Evolutionary conservation across 805 yeast species (phyloP), one percentile per base, ranked within the genome.

Genomic region (Yamadazyma laniorum): DNA sequence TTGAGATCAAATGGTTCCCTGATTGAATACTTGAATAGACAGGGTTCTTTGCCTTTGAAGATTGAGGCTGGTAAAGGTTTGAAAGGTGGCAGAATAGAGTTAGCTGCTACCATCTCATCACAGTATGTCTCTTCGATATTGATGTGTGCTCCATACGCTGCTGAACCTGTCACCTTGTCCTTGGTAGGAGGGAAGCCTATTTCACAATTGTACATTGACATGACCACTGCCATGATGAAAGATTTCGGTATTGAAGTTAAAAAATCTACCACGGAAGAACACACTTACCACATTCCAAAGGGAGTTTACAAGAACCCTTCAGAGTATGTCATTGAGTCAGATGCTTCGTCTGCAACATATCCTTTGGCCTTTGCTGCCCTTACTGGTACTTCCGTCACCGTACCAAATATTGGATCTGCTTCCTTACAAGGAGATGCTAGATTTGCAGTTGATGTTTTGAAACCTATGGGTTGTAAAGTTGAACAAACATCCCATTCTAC

Each of bases 91-190:
- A 70, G 86, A 48, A 88, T 93, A 47, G 96, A 90, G 62, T 73
- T 93, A 33, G 91, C 91, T 28, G 99, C 99, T 16, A 90, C 98
- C 4, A 86, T 93, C 31, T 90, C 98, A 1, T 93, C 98, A 11
- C 99, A 93, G 63, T 93, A 93, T 53, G 99, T 93, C 32, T 90
- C 98, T 1, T 91, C 98, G 0, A 75, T 93, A 39, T 75, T 93
- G 55, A 89, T 93, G 96, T 86, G 96, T 63, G 98, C 99, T 25
- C 99, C 99, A 34, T 93, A 90, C 56, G 98, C 98, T 8, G 65
- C 80, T 40, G 74, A 77, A 40, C 95, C 96, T 5, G 95, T 91
- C 21, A 88, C 95, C 6, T 75, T 93, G 56, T 67, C 91, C 6
- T 73, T 93, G 43, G 90, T 85, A 15, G 99, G 98, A 22, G 99